Evolutionary conservation across 2,329 filamentous ascomycete genomes (phyloP).

Genomic region (Phaeosphaeriaceae sp.): DNA sequence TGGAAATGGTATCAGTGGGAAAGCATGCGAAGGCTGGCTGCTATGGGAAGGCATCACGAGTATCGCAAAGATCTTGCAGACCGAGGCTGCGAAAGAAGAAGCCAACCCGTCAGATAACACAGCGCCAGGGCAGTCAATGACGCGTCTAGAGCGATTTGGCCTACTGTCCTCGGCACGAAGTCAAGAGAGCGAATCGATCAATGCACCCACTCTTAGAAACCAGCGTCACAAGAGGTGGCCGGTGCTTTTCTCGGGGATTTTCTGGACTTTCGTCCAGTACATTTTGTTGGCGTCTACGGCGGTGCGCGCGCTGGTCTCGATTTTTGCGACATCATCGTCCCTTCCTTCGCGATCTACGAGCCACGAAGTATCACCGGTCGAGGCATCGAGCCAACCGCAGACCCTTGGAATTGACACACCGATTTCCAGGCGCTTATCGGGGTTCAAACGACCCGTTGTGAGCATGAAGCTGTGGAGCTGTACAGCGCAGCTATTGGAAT

Average conservation of each 20-base stretch:
- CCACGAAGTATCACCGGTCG: constrained; percentile 38
- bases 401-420: constrained; percentile 35
- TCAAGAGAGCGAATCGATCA: constrained; percentile 24
- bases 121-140: constrained; percentile 37
- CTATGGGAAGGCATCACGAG: constrained; percentile 86
- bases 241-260: constrained; percentile 46
- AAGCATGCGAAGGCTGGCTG: constrained; percentile 85
- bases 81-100: constrained; percentile 39
- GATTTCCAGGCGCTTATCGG: constrained; percentile 40
- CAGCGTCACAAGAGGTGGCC: constrained; percentile 21
- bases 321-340: constrained; percentile 71
- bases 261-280: constrained; percentile 65
- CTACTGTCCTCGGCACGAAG: constrained; percentile 54
- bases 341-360: constrained; percentile 62
- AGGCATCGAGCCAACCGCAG: constrained; percentile 41
- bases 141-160: constrained; percentile 64
- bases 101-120: constrained; percentile 36
- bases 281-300: constrained; percentile 61
- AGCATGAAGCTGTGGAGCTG: constrained; percentile 80
- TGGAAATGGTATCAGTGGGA: constrained; percentile 80
- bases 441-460: constrained; percentile 68
- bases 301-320: constrained; percentile 70
- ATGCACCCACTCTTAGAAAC: constrained; percentile 20
- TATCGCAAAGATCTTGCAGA: constrained; percentile 60
- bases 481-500: constrained; percentile 73